Conservation (phyloP, 2,329 filamentous ascomycete genomes). For the Aspergillus novofumigatus region DNA sequence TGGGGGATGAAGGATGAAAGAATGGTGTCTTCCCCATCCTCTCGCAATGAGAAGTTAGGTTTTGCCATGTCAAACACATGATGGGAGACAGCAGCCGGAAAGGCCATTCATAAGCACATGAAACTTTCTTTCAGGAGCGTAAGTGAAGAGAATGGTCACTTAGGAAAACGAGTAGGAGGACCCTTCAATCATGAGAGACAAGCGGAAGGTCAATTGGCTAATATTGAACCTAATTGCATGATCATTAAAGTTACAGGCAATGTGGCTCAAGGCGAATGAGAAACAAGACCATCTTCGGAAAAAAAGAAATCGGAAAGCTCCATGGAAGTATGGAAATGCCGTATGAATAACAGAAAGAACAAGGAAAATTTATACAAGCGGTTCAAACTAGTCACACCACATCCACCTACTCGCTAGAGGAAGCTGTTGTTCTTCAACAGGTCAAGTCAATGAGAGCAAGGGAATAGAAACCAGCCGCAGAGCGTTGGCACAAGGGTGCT, state of each 20-base stretch:
- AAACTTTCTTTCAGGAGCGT: not conserved
- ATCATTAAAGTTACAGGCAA: conserved; percentile 33
- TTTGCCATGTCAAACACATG: not conserved
- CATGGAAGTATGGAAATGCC: conserved; percentile 21
- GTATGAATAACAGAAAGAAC: conserved; percentile 16
- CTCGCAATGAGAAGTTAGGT: not conserved
- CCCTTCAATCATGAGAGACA: not conserved
- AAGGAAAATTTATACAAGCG: conserved; percentile 32
- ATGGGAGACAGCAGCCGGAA: not conserved
- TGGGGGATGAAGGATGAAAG: no score
- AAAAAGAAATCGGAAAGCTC: conserved; percentile 17
- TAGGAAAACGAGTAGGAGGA: not conserved
- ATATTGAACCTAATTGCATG: conserved; percentile 25
- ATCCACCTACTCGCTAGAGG: conserved; percentile 22
- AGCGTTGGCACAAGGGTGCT: conserved; percentile 4
- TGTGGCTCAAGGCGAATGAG: conserved; percentile 19
- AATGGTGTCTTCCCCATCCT: not conserved
- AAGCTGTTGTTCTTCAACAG: conserved; percentile 18
- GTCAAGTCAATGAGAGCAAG: conserved; percentile 9
- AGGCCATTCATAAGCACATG: not conserved
- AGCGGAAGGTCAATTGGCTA: not conserved
- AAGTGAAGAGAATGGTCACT: not conserved
- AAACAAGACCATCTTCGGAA: conserved; percentile 17
- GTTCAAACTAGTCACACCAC: conserved; percentile 20
- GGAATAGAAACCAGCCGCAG: conserved; percentile 2